Conservation (phyloP, 768 basidiomycete genomes). For the Tephrocybe sp. region DNA sequence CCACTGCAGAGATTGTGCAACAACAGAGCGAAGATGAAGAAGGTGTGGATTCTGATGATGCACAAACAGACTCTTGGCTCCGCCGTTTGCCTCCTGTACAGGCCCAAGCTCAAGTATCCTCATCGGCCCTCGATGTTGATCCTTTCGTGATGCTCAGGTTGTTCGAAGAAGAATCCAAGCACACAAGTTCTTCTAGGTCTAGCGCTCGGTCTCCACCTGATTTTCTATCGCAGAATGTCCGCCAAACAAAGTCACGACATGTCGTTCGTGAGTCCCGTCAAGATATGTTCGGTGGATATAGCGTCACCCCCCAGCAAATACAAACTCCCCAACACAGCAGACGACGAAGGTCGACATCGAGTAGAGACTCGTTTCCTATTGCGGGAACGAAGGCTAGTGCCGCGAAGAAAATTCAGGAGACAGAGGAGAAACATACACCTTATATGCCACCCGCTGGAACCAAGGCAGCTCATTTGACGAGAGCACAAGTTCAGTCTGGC, state of each 20-base stretch:
- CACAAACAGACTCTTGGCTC: conserved; percentile 17
- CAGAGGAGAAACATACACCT: conserved; percentile 30
- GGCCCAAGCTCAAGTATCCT: not conserved
- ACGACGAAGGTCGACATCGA: conserved; percentile 17
- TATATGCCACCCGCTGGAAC: conserved; percentile 36
- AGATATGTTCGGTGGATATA: not conserved
- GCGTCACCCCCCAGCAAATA: conserved; percentile 1
- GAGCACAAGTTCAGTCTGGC: not conserved
- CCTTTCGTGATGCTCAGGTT: conserved; percentile 9
- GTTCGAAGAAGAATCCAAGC: conserved; percentile 4
- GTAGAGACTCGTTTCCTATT: conserved; percentile 31
- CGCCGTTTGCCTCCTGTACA: not conserved
- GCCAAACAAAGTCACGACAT: not conserved
- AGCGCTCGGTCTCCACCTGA: not conserved
- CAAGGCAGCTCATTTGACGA: conserved; percentile 8
- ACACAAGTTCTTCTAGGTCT: conserved; percentile 4
- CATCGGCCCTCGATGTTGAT: not conserved
- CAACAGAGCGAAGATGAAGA: not conserved
- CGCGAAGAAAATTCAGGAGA: conserved; percentile 28
- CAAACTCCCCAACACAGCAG: conserved; percentile 4
- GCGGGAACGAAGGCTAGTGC: conserved; percentile 36
- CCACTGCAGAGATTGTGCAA: not conserved
- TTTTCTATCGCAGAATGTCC: not conserved
- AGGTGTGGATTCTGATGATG: conserved; percentile 29
- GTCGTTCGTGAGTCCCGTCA: conserved; percentile 4